A percentile compares a stretch with the other conserved stretches of the same genome.
Conservation (phyloP, 2,329 filamentous ascomycete species). For the Sarocladium oryzae region DNA sequence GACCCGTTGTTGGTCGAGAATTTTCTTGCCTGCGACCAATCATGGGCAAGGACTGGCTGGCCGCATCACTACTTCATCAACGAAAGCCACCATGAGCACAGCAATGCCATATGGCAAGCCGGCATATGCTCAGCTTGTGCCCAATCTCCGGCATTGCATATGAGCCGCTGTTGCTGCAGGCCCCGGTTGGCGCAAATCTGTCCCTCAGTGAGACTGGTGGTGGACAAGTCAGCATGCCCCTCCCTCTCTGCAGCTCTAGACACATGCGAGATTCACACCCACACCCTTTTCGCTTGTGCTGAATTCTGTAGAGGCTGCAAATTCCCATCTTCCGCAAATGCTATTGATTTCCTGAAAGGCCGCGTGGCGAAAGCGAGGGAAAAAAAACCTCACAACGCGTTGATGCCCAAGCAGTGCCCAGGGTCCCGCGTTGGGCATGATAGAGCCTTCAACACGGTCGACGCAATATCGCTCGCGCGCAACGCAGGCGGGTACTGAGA, state of each 20-base stretch:
- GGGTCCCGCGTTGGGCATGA: slow-evolving; percentile 4
- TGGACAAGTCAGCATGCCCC: not conserved
- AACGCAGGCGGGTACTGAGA: not conserved
- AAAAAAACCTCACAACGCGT: slow-evolving; percentile 5
- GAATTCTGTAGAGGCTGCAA: not conserved
- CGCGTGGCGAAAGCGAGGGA: not conserved
- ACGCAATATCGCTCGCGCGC: not conserved
- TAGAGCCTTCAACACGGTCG: not conserved
- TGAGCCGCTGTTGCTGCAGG: not conserved
- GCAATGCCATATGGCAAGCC: not conserved
- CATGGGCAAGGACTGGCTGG: no score
- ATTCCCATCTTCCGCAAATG: not conserved
- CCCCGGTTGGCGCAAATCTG: not conserved
- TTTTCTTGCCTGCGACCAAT: no score
- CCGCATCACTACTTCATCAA: not conserved
- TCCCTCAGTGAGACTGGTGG: not conserved
- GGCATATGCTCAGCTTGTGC: not conserved
- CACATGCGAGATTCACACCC: slow-evolving; percentile 1
- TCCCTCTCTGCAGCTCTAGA: not conserved
- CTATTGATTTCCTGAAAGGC: not conserved
- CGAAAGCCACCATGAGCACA: not conserved
- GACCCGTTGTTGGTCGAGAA: no score
- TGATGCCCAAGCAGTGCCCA: slow-evolving; percentile 6
- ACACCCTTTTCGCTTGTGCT: not conserved
- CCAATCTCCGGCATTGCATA: not conserved